phyloP scores from a whole-genome alignment of 2,329 filamentous ascomycete genomes.

The Aureobasidium sp. region DNA sequence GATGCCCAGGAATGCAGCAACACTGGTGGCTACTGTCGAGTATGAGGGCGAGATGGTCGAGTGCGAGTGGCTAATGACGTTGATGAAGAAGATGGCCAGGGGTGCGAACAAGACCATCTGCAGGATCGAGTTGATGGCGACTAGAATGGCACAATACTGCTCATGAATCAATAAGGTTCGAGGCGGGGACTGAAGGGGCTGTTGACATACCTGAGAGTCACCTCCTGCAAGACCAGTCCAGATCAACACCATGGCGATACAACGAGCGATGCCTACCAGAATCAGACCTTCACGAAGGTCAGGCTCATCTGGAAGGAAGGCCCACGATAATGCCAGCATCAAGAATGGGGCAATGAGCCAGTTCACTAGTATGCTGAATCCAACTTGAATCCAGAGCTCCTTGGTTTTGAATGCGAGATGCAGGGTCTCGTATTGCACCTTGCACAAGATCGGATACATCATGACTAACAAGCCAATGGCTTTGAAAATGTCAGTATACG shows the following conservation, averaged over 20 bases:
- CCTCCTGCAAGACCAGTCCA: conserved; percentile 73
- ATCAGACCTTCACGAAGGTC: conserved; percentile 55
- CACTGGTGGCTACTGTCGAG: conserved; percentile 62
- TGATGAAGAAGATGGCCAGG: conserved; percentile 46
- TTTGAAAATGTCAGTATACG: background rate
- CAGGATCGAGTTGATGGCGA: conserved; percentile 40
- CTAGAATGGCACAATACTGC: conserved; percentile 59
- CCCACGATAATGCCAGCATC: conserved; percentile 68
- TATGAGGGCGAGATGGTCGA: conserved; percentile 41
- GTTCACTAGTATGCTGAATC: conserved; percentile 66
- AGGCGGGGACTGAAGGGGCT: background rate
- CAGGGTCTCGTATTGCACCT: conserved; percentile 68
- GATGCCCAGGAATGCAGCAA: conserved; percentile 75
- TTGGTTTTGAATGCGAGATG: conserved; percentile 55
- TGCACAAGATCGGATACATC: conserved; percentile 92
- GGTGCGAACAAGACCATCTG: conserved; percentile 42
- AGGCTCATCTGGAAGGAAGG: conserved; percentile 43
- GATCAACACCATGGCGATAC: conserved; percentile 81
- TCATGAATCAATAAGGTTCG: background rate
- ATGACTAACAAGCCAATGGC: conserved; percentile 76
- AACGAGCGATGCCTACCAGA: conserved; percentile 73
- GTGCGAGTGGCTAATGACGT: conserved; percentile 49
- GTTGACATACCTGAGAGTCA: conserved; percentile 45
- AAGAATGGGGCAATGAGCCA: conserved; percentile 76
- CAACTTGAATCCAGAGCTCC: conserved; percentile 68